Evolutionary conservation across 2,329 filamentous ascomycete species (phyloP), one percentile per base, ranked within the genome.

Genomic region (Apiospora sp.): DNA sequence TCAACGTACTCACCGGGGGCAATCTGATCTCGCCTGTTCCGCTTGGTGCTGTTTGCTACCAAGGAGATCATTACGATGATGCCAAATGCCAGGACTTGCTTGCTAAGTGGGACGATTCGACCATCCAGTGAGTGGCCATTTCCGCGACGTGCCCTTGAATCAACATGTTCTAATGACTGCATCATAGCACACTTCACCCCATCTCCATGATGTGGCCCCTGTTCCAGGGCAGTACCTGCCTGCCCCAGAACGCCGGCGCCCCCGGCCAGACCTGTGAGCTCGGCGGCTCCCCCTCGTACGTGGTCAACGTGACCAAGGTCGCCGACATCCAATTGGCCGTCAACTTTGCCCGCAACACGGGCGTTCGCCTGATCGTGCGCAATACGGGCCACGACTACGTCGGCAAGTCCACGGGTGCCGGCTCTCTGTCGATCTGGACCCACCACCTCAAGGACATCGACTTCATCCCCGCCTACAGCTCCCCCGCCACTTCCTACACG

Each of bases 371-470:
- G 14, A 82, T 87, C 61, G 80, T 88, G 69, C 82, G 82, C 71
- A 87, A 88, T 79, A 89, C 86, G 0, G 87, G 86, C 24, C 87
- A 89, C 75, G 86, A 88, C 74, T 87, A 86, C 75, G 79, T 83
- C 54, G 81, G 79, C 70, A 82, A 82, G 76, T 81, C 79, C n/a
- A 78, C 74, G 7, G 82, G 83, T 37, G 80, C 79, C 30, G 81
- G 82, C 8, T 77, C 83, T 0, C 78, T 85, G 30, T 80, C 78
- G 30, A 78, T 83, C 61, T 83, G 81, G 80, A 83, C 82, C n/a
- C 82, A 82, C 73, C 76, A 80, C 44, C 75, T 83, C 37, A 81
- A 83, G 72, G 71, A 75, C 27, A 78, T 82, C 27, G 71, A 77
- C 24, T 80, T 80, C 44, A 72, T 78, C 68, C 70, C 75, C 8